Conservation (phyloP, 306 rosid species). For the Leucaena leucocephala region DNA sequence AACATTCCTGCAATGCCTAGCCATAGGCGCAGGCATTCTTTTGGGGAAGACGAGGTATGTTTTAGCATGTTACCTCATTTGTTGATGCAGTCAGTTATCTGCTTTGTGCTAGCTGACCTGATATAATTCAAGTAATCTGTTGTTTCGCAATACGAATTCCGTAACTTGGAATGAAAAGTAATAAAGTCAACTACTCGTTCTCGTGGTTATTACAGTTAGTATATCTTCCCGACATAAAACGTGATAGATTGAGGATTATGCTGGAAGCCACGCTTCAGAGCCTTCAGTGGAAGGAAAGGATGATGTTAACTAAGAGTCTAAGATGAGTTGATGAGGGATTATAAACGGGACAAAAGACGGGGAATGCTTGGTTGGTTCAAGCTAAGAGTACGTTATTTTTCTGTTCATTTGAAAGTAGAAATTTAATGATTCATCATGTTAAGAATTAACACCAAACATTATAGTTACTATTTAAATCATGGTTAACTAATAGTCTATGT, state of each 20-base stretch:
- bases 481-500: slow-evolving; percentile 25
- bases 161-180: slow-evolving; percentile 10
- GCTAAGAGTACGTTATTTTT: slow-evolving; percentile 54
- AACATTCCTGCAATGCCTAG: slow-evolving; percentile 60
- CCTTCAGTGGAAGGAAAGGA: slow-evolving; percentile 65
- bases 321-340: slow-evolving; percentile 75
- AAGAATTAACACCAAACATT: slow-evolving; percentile 1
- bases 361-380: slow-evolving; percentile 94
- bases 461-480: not conserved
- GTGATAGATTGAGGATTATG: slow-evolving; percentile 70
- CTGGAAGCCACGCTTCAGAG: slow-evolving; percentile 64
- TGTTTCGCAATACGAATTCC: not conserved
- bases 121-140: no score
- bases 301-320: slow-evolving; percentile 60
- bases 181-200: slow-evolving; percentile 5
- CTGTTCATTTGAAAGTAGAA: slow-evolving; percentile 31
- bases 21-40: slow-evolving; percentile 81
- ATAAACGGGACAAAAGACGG: slow-evolving; percentile 62
- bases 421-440: slow-evolving; percentile 19
- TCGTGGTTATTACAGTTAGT: slow-evolving; percentile 72
- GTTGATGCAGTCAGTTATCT: slow-evolving; percentile 11
- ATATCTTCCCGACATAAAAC: slow-evolving; percentile 83
- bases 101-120: slow-evolving; percentile 22
- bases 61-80: slow-evolving; percentile 22
- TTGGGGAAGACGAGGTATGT: slow-evolving; percentile 91